phyloP scores from a whole-genome alignment of 2,329 filamentous ascomycete genomes.

The Nannizziopsis arthrosporioides region DNA sequence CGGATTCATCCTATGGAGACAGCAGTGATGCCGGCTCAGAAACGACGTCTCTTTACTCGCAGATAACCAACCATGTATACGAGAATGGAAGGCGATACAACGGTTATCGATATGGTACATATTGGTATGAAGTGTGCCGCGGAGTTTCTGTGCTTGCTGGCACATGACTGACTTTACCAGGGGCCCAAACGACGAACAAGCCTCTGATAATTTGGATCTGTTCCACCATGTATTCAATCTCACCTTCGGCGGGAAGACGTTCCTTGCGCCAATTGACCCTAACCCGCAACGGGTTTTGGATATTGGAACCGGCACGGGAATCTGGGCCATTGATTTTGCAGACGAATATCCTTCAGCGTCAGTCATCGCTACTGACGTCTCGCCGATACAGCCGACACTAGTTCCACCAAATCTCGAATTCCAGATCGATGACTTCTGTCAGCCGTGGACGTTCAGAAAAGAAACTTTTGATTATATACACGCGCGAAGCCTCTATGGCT shows the following conservation, averaged over 20 bases:
- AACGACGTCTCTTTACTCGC: conserved; percentile 18
- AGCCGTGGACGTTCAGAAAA: conserved; percentile 18
- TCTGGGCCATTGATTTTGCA: conserved; percentile 25
- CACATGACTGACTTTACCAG: conserved; percentile 2
- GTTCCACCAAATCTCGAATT: conserved; percentile 20
- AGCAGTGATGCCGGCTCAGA: conserved; percentile 3
- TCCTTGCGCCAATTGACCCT: conserved; percentile 27
- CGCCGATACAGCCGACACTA: conserved; percentile 2
- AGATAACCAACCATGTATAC: conserved; percentile 17
- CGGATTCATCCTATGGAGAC: conserved; percentile 6
- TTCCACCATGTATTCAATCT: conserved; percentile 30
- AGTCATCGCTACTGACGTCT: conserved; percentile 1
- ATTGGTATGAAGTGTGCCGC: conserved; percentile 6
- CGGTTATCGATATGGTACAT: conserved; percentile 18
- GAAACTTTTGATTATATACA: conserved; percentile 20
- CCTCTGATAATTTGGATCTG: conserved; percentile 28
- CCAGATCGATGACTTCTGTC: conserved; percentile 19
- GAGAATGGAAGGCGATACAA: conserved; percentile 21
- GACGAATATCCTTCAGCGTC: neutral
- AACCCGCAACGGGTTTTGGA: conserved; percentile 37
- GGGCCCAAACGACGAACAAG: conserved; percentile 26
- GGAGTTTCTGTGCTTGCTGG: neutral
- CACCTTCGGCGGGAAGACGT: conserved; percentile 27
- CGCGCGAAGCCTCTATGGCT: conserved; percentile 18
- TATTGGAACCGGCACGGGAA: conserved; percentile 39